A percentile compares a stretch with the other conserved stretches of the same genome.
Evolutionary conservation across 75 land plant genomes (phyloP).

Genomic region (Chamaecyparis obtusa): DNA sequence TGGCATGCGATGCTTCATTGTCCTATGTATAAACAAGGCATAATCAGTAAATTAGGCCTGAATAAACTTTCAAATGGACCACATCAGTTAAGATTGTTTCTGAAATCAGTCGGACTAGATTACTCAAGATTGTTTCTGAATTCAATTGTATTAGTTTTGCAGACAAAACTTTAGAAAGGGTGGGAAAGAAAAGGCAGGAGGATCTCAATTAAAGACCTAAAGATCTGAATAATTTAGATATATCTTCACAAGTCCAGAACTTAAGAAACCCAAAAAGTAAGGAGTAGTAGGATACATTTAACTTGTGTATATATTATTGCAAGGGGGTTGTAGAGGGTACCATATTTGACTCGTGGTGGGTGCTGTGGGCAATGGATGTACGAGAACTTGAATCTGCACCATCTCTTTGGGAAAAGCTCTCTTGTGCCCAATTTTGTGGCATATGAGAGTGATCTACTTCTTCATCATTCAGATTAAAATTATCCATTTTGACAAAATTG

Average conservation of each 20-base stretch:
- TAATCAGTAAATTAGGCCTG: not conserved
- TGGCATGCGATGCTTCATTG: constrained; percentile 5
- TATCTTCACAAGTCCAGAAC: too few species aligned
- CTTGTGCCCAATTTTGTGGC: not conserved
- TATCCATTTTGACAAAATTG: constrained; percentile 26
- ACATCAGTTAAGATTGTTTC: too few species aligned
- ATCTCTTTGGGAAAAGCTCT: not conserved
- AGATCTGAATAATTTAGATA: too few species aligned
- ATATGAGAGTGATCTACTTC: not conserved
- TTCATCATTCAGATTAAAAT: constrained; percentile 30
- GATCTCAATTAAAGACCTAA: too few species aligned
- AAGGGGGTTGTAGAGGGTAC: not conserved
- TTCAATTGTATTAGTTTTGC: too few species aligned
- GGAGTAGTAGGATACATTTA: not conserved
- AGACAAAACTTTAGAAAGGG: too few species aligned
- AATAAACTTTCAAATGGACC: too few species aligned
- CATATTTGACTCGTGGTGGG: not conserved
- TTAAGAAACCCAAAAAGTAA: not conserved
- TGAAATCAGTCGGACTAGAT: too few species aligned
- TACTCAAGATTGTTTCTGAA: too few species aligned
- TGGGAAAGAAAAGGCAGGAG: too few species aligned
- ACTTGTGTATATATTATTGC: not conserved
- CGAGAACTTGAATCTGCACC: not conserved
- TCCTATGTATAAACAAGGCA: not conserved
- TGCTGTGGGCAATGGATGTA: not conserved